These are phyloP conservation scores for Boechera retrofracta DNA, from an alignment of 345 rosid species.

Conservation along the genomic window DNA sequence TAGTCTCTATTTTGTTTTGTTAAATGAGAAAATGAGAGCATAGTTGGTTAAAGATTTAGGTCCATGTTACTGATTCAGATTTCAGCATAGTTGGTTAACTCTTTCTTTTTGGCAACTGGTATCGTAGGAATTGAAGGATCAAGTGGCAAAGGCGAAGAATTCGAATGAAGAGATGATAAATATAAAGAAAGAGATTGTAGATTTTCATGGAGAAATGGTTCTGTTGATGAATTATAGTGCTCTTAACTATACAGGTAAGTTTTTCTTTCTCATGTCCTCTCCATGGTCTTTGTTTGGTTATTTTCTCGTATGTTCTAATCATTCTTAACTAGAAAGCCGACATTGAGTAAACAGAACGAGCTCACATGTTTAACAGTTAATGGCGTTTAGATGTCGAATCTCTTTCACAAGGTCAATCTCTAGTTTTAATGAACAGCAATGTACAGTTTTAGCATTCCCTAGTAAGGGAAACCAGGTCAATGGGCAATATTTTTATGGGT, in stretches of 20 bases:
- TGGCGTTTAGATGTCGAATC: not conserved
- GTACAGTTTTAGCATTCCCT: not conserved
- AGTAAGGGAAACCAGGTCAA: not conserved
- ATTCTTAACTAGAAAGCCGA: too few species aligned
- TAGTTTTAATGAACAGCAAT: not conserved
- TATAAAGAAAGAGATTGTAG: slow-evolving; percentile 82
- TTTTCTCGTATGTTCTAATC: not conserved
- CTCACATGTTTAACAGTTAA: not conserved
- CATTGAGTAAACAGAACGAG: not conserved
- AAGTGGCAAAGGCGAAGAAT: slow-evolving; percentile 62
- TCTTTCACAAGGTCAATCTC: not conserved
- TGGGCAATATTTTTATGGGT: not conserved
- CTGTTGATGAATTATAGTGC: slow-evolving; percentile 92
- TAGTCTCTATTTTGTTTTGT: too few species aligned
- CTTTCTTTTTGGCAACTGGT: slow-evolving; percentile 4
- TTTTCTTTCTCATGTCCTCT: not conserved
- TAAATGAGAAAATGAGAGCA: too few species aligned
- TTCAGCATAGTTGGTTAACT: too few species aligned
- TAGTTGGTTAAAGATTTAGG: slow-evolving; percentile 1
- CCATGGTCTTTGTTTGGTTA: not conserved
- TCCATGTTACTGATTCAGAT: too few species aligned
- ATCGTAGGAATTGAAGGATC: slow-evolving; percentile 77
- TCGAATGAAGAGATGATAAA: slow-evolving; percentile 62
- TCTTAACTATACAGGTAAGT: slow-evolving; percentile 87
- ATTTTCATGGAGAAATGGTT: slow-evolving; percentile 97